Base-by-base conservation (phyloP, 164 flowering plant genomes). In the Annona cherimola region DNA sequence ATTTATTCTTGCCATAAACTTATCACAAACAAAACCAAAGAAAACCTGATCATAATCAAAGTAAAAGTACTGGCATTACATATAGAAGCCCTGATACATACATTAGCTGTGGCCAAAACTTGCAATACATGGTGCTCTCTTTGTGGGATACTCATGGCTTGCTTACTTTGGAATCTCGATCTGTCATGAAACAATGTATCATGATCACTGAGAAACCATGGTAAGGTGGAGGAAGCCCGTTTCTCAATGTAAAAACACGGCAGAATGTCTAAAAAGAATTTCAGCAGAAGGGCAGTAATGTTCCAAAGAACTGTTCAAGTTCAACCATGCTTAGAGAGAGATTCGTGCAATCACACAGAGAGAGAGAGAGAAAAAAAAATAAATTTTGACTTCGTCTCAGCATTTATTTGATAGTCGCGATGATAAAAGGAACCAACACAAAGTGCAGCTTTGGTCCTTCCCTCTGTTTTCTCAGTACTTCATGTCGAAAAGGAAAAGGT, bases 41-140 rank as follows among this genome's bases (percentile, higher is more conserved):
- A 6, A 43, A 66, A 43, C 54, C 44, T 66, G 69, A 66, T 66
- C 54, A 66, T 66, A 66, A 43, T 66, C 50, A 66, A 66, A 66
- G 26, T 54, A 66, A 66, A 66, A 66, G 44, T 19, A 66, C 44
- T 3, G 54, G 69, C 54, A 66, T 43, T 66, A 66, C 16, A 44
- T 43, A 54, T 43, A 43, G 69, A 44, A 66, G 50, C 69, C 54
- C 12, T 63, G 46, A 66, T 66, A 54, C 69, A 66, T 66, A 66
- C 69, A 44, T 66, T 66, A 44, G 69, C 69, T 41, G 43, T 66
- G 54, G 55, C 55, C 55, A 66, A 66, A 43, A 42, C 9, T 7
- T 39, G 55, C 43, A 66, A 42, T 66, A 54, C 11, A 2, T 42
- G 69, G 35, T 54, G 20, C 4, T 7, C 44, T 35, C 55, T 42